These are phyloP conservation scores for Termitomyces sp. DNA, from an alignment of 768 basidiomycete species.

Conservation along the genomic window DNA sequence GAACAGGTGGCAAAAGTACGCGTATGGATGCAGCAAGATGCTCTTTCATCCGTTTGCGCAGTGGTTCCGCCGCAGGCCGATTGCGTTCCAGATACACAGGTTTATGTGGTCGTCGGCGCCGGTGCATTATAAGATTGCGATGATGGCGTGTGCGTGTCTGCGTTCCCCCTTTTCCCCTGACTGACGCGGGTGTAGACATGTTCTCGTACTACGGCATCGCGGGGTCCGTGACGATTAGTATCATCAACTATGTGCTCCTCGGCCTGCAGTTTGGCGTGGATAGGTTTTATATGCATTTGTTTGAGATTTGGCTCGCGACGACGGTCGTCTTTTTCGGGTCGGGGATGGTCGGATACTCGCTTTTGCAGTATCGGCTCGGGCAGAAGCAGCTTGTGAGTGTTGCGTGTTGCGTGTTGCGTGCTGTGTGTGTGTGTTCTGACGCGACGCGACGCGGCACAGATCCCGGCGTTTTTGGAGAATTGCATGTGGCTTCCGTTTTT, in stretches of 20 bases:
- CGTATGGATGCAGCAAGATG: constrained; percentile 62
- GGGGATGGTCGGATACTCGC: constrained; percentile 65
- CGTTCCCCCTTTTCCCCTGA: no score
- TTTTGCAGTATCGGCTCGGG: constrained; percentile 70
- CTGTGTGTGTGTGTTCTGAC: no score
- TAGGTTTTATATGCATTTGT: constrained; percentile 71
- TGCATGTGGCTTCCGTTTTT: constrained; percentile 72
- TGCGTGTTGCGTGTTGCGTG: constrained; percentile 12
- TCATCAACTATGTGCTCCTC: constrained; percentile 72
- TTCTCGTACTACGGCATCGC: constrained; percentile 65
- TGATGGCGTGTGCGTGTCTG: constrained; percentile 72
- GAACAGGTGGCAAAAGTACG: constrained; percentile 84
- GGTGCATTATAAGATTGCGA: constrained; percentile 77
- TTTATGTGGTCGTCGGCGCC: constrained; percentile 76
- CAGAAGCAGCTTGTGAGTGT: constrained; percentile 39
- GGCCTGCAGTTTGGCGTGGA: constrained; percentile 71
- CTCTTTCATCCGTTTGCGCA: constrained; percentile 76
- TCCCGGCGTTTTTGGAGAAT: constrained; percentile 49
- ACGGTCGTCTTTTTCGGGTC: constrained; percentile 73
- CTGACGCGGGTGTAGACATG: constrained; percentile 33
- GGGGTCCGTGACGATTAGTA: constrained; percentile 54
- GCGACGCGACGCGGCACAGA: constrained; percentile 15
- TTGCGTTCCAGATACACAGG: constrained; percentile 65
- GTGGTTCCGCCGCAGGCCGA: constrained; percentile 76
- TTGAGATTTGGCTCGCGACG: constrained; percentile 77